These are phyloP conservation scores for Aspergillus ostianus DNA, from an alignment of 495 filamentous ascomycete genomes.

Conservation along the genomic window DNA sequence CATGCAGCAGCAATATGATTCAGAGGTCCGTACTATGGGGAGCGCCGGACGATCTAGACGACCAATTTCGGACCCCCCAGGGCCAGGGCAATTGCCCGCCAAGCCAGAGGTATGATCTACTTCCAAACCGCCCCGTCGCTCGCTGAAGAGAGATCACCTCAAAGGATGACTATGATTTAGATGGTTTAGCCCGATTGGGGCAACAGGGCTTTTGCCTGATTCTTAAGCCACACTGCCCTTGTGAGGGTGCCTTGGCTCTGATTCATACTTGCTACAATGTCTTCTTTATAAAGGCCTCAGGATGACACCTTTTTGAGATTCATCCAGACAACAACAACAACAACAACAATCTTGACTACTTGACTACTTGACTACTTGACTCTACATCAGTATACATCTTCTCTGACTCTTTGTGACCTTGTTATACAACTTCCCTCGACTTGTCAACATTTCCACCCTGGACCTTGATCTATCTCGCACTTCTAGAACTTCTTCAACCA, in stretches of 20 bases:
- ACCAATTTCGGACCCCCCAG: constrained; percentile 3
- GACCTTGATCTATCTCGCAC: not conserved
- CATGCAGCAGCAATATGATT: constrained; percentile 6
- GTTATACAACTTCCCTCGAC: not conserved
- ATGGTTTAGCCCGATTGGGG: constrained; percentile 18
- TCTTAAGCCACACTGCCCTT: constrained; percentile 4
- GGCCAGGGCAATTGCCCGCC: constrained; percentile 6
- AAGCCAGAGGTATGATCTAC: constrained; percentile 10
- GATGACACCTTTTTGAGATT: not conserved
- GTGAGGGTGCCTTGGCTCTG: constrained; percentile 6
- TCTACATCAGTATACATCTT: not conserved
- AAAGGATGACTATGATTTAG: constrained; percentile 13
- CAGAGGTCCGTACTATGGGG: constrained; percentile 2
- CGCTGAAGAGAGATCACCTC: constrained; percentile 2
- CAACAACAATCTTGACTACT: not conserved
- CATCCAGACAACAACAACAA: not conserved
- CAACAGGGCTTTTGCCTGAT: not conserved
- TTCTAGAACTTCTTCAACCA: not conserved
- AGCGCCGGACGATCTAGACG: constrained; percentile 3
- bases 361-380: too few relatives aligned
- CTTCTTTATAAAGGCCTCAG: not conserved
- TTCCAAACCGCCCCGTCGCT: constrained; percentile 8
- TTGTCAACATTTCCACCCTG: not conserved
- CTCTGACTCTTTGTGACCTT: not conserved
- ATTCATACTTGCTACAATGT: not conserved